Evolutionary conservation across 768 basidiomycete species (phyloP), one percentile per base, ranked within the genome.

Genomic region (Mycena pura): DNA sequence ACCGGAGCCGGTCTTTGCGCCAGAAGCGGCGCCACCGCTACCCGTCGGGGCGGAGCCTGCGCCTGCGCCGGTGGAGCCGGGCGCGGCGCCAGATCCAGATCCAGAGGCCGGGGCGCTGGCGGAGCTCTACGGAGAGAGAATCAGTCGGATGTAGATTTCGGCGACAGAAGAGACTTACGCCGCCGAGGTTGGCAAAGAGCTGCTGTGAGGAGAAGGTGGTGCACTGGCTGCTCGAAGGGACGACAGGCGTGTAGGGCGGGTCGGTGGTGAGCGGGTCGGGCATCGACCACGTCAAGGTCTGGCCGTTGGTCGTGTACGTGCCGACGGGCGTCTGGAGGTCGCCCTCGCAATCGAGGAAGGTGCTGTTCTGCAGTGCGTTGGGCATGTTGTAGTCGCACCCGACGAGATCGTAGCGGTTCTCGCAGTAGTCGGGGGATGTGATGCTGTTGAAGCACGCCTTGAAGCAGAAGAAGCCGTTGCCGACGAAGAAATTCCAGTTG

Each of bases 301-400:
- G 67, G 32, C 83, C 80, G 48, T 68, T 60, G 6, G 68, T 47
- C 11, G 73, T 73, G 70, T 81, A 84, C 52, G 82, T 69, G 43
- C 84, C 84, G 8, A 80, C 78, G 22, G 74, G 72, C 7, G 72
- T 70, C 77, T 82, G 80, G 67, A 79, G 66, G 11, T 84, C 82
- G 6, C 78, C 78, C 11, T 80, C 65, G 70, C 86, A 87, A 14
- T 72, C 69, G 50, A 80, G 76, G 68, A 83, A 87, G 0, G 71
- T 71, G 34, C 77, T 77, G 29, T 81, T 71, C 55, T 71, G 57
- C 45, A 82, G 79, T 6, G 71, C 63, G 64, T 77, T 80, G 4
- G 85, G 85, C 45, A 77, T 82, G 67, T 86, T 87, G 74, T 80
- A 85, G 1, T 34, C 54, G 52, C 82, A 80, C 17, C 86, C 86